Base-by-base conservation (phyloP, 192 early-diverging fungal genomes). In the Cladochytrium replicatum region DNA sequence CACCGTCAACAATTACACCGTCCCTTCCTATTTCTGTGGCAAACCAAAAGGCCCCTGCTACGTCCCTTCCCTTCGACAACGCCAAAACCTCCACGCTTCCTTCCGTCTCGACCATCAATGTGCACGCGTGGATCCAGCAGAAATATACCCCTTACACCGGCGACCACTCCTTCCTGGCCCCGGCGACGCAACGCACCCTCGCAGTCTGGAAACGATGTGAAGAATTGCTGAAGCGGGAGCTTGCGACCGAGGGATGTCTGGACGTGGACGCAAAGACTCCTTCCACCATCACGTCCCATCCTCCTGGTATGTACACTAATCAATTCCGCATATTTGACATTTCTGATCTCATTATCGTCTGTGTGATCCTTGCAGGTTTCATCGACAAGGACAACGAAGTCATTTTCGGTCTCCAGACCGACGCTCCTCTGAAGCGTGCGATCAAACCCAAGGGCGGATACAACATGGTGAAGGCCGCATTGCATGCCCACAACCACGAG, bases 361-460 rank as follows among this genome's bases (percentile, higher is more conserved):
- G 9, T 41, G 7, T 6, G 7, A 11, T 29, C 8, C 6, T 6
- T 29, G 7, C 13, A 48, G 47, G 53, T 19, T 54, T 54, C 13
- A 54, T 54, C 29, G 42, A 30, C 41, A 58, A 54, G 13, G 53
- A 53, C 42, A 41, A 57, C 25, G 55, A 54, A 27, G 55, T 57
- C 24, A 51, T 54, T 49, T 46, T 54, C 9, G 53, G 53, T 19
- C 55, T 54, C 25, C 53, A 54, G 29, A 54, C 53, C 3, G 53
- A 54, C 29, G 53, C 53, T 23, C 53, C 53, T 23, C 55, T 54
- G 23, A 54, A 54, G 41, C 28, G 53, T 27, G 53, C 53, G 8
- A 54, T 54, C 22, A 54, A 54, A 49, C 53, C 53, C 27, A 41
- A 41, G 9, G 53, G 53, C 23, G 53, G 53, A 26, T 29, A 54